Conservation (phyloP, 768 basidiomycete genomes). For the Amanita fuliginea region DNA sequence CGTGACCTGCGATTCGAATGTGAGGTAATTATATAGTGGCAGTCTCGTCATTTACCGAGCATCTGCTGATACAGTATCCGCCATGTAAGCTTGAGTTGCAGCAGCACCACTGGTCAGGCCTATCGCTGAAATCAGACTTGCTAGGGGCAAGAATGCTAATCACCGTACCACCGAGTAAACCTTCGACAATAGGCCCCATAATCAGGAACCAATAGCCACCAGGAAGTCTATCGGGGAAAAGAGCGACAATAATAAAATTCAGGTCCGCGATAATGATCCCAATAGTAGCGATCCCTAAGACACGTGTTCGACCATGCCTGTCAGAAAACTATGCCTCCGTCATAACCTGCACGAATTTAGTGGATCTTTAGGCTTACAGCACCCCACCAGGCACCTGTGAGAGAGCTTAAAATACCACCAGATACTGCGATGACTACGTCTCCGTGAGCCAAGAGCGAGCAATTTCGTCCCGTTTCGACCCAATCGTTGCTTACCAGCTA, state of each 20-base stretch:
- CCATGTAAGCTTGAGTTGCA: conserved; percentile 52
- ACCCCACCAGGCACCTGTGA: conserved; percentile 85
- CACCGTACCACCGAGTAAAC: conserved; percentile 55
- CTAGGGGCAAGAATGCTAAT: background rate
- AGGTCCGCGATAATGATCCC: conserved; percentile 56
- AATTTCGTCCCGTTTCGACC: background rate
- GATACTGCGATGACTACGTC: conserved; percentile 45
- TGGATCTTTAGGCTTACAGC: conserved; percentile 34
- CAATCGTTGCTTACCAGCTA: conserved; percentile 36
- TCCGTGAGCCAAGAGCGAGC: conserved; percentile 6
- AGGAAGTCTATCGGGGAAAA: conserved; percentile 48
- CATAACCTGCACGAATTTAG: background rate
- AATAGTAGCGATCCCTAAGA: conserved; percentile 49
- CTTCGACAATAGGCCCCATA: conserved; percentile 55
- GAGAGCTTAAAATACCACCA: conserved; percentile 62
- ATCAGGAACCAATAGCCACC: conserved; percentile 78
- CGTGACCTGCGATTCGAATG: conserved; percentile 34
- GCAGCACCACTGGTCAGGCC: conserved; percentile 42
- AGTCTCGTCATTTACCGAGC: conserved; percentile 29
- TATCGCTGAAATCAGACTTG: conserved; percentile 17
- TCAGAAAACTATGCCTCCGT: conserved; percentile 50
- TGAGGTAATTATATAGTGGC: background rate
- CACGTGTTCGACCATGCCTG: conserved; percentile 54
- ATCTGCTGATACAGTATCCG: conserved; percentile 50
- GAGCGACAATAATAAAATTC: conserved; percentile 55